phyloP scores from a whole-genome alignment of 1,284 basidiomycete genomes.

The Puccinia coronata region DNA sequence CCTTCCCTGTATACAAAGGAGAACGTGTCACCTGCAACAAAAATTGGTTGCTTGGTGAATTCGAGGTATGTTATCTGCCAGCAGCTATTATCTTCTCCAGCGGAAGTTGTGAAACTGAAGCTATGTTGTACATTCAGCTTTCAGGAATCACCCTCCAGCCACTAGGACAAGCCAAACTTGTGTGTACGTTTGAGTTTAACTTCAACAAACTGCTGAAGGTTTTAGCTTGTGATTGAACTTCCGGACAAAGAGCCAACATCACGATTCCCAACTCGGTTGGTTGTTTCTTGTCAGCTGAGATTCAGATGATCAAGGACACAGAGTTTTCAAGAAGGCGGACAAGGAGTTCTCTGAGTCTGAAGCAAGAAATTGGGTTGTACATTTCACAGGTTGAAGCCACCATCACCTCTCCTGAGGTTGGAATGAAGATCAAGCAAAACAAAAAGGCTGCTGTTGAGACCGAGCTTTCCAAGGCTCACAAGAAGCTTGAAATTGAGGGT shows the following conservation, averaged over 20 bases:
- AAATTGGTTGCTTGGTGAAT: conserved; percentile 94
- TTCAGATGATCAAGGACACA: conserved; percentile 98
- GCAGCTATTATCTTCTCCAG: not conserved
- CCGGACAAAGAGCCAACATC: conserved; percentile 93
- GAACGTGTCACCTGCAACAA: conserved; percentile 96
- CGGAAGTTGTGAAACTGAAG: not conserved
- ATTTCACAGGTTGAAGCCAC: conserved; percentile 90
- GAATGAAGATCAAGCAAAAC: conserved; percentile 94
- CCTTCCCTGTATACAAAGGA: conserved; percentile 97
- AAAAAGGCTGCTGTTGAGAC: conserved; percentile 88
- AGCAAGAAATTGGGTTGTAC: conserved; percentile 92
- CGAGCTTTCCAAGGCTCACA: conserved; percentile 91
- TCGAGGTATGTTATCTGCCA: conserved; percentile 64
- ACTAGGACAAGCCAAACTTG: conserved; percentile 91
- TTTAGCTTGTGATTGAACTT: conserved; percentile 88
- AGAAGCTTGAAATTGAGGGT: conserved; percentile 88
- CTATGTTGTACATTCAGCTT: conserved; percentile 61
- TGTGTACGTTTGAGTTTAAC: conserved; percentile 89
- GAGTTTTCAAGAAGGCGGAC: conserved; percentile 95
- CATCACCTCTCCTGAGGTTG: conserved; percentile 88
- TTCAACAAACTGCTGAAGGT: conserved; percentile 96
- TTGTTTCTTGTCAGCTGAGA: conserved; percentile 88
- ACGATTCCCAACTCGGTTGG: conserved; percentile 90
- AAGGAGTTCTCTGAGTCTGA: conserved; percentile 96
- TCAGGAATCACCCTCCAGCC: conserved; percentile 95